phyloP scores from a whole-genome alignment of 331 rosid genomes.

The Phaseolus coccineus region DNA sequence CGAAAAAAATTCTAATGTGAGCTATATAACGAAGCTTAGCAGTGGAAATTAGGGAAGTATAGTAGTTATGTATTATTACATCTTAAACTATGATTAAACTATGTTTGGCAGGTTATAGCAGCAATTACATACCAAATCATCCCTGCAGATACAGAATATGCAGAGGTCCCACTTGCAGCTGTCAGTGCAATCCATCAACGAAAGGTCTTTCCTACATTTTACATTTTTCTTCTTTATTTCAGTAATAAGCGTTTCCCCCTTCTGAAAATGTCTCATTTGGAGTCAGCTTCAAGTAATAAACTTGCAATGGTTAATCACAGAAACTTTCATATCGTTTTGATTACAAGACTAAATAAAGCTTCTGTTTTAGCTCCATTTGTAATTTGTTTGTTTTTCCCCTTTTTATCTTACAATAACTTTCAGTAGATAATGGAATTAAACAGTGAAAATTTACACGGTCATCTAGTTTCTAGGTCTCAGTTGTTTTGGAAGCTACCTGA shows the following conservation, averaged over 20 bases:
- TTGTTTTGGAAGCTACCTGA: conserved; percentile 17
- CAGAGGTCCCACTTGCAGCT: conserved; percentile 94
- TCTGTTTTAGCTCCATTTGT: conserved; percentile 10
- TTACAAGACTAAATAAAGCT: background rate
- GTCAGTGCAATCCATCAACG: conserved; percentile 66
- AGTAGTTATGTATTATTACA: background rate
- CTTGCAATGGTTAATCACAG: conserved; percentile 6
- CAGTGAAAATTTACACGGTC: conserved; percentile 17
- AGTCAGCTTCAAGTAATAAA: conserved; percentile 35
- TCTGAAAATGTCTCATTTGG: conserved; percentile 10
- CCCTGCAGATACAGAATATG: conserved; percentile 88
- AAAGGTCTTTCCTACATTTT: conserved; percentile 59
- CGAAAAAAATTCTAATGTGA: conserved; percentile 18
- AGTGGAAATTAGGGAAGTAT: conserved; percentile 11
- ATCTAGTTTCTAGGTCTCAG: conserved; percentile 27
- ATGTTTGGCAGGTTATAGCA: conserved; percentile 71
- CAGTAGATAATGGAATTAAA: conserved; percentile 3
- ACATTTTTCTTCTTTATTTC: background rate
- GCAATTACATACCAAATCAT: conserved; percentile 87
- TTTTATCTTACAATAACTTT: conserved; percentile 4
- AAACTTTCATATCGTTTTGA: conserved; percentile 5
- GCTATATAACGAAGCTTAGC: conserved; percentile 17
- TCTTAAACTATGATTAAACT: conserved; percentile 1
- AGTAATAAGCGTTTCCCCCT: background rate
- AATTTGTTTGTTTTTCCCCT: conserved; percentile 30